Base-by-base conservation (phyloP, 2,329 filamentous ascomycete species). In the Westerdykella ornata region DNA sequence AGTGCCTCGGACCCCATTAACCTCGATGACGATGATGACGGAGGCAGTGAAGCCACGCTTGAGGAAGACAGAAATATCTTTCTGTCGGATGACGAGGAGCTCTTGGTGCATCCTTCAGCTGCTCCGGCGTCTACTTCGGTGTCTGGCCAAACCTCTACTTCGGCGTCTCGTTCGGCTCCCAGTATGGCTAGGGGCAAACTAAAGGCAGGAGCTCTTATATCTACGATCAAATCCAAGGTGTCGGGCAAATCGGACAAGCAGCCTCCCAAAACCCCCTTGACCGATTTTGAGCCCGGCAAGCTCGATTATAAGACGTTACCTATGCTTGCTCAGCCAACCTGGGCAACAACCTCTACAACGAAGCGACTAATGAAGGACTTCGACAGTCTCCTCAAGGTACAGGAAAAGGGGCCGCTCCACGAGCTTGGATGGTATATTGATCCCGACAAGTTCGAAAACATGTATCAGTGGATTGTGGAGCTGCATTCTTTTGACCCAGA, bases 391-490 rank as follows among this genome's bases (percentile, higher is more conserved):
- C 67, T 85, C 26, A 76, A 77, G 43, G 64, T 81, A 1, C 88
- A 95, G 59, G 63, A 75, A 1, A 68, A 61, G 9, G 78, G 74
- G 1, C 75, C 79, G 1, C 60, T 78, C 1, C 74, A 82, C 44
- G 77, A 84, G 44, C 74, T 94, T 0, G 89, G 89, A 13, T 95
- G 88, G 88, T 88, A 87, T 57, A 81, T 94, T 41, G 77, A 94
- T 55, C 68, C 74, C 12, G 69, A 72, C 11, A 75, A 78, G 37
- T 70, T 89, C 29, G 75, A 72, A 5, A 94, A 89, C 55, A 73
- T 88, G 47, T 95, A 92, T 56, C 88, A 94, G 56, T 94, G 88
- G 88, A 88, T 94, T 44, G 81, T 94, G 5, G 85, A 95, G 62
- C 70, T 96, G 1, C 89, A 95, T 62, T 86, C 82, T 33, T 94